A percentile compares a stretch with the other conserved stretches of the same genome.
These are phyloP conservation scores for Paramarasmius palmivorus DNA, from an alignment of 1,284 basidiomycete species.

Conservation along the genomic window DNA sequence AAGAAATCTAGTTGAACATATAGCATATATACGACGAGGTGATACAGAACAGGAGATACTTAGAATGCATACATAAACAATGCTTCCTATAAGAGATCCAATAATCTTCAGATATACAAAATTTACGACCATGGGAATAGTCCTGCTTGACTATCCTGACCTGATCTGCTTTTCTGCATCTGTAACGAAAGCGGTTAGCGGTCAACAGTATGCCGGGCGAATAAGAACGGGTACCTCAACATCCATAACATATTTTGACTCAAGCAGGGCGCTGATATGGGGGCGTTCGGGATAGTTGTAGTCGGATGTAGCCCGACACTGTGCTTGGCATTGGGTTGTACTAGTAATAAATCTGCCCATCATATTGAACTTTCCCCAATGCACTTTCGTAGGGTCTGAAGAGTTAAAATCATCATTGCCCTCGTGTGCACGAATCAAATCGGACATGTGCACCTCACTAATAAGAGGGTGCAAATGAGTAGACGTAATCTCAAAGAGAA, in stretches of 20 bases:
- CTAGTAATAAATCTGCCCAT: slow-evolving; percentile 75
- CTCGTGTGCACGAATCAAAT: slow-evolving; percentile 76
- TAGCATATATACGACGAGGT: no score
- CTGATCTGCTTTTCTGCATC: slow-evolving; percentile 63
- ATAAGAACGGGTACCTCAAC: slow-evolving; percentile 45
- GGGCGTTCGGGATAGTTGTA: slow-evolving; percentile 58
- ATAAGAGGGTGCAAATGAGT: slow-evolving; percentile 9
- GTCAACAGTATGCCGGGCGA: slow-evolving; percentile 4
- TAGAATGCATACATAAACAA: no score
- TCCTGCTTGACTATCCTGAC: slow-evolving; percentile 47
- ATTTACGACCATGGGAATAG: slow-evolving; percentile 24
- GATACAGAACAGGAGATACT: no score
- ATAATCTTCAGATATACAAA: no score
- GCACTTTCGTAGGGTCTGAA: slow-evolving; percentile 63
- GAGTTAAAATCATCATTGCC: slow-evolving; percentile 68
- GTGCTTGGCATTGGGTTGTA: slow-evolving; percentile 70
- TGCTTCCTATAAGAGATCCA: no score
- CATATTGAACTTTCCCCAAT: slow-evolving; percentile 87
- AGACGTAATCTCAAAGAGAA: slow-evolving; percentile 13
- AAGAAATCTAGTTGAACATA: no score
- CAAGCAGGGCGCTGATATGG: slow-evolving; percentile 52
- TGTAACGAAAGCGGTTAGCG: slow-evolving; percentile 23
- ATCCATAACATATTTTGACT: slow-evolving; percentile 58
- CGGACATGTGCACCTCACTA: slow-evolving; percentile 84
- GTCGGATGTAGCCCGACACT: slow-evolving; percentile 58